These are phyloP conservation scores for Salisapilia sapeloensis DNA, from an alignment of 352 stramenopile genomes.

Conservation along the genomic window DNA sequence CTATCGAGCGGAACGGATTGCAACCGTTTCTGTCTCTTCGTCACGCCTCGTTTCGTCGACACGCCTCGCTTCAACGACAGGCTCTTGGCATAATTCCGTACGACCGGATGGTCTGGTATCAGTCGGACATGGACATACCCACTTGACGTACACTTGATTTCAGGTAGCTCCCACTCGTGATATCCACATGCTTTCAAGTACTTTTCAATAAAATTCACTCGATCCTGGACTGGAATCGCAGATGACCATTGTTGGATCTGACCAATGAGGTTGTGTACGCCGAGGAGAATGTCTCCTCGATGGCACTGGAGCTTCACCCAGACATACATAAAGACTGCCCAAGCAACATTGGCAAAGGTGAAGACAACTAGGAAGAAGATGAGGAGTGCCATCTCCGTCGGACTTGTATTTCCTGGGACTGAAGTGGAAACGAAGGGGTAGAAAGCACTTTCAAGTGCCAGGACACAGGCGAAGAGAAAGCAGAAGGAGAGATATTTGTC, in stretches of 20 bases:
- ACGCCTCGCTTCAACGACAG: no score
- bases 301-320: slow-evolving; percentile 13
- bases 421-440: slow-evolving; percentile 15
- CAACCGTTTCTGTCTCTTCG: no score
- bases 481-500: slow-evolving; percentile 51
- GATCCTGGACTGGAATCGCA: slow-evolving; percentile 9
- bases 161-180: slow-evolving; percentile 6
- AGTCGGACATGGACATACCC: slow-evolving; percentile 16
- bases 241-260: slow-evolving; percentile 15
- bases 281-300: slow-evolving; percentile 7
- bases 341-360: slow-evolving; percentile 20
- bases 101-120: no score
- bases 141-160: slow-evolving; percentile 7
- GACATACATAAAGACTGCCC: slow-evolving; percentile 7
- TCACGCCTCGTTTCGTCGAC: no score
- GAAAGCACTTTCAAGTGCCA: slow-evolving; percentile 36
- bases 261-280: slow-evolving; percentile 18
- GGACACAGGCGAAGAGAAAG: slow-evolving; percentile 29
- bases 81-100: no score
- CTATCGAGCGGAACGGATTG: no score
- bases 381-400: slow-evolving; percentile 13
- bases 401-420: slow-evolving; percentile 5
- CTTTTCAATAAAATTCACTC: slow-evolving; percentile 9
- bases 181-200: slow-evolving; percentile 4
- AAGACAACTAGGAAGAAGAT: slow-evolving; percentile 17